Percentiles rank a stretch among this genome's conserved stretches.
These are phyloP conservation scores for Globisporangium cystogenes DNA, from an alignment of 352 stramenopile species.

Conservation along the genomic window DNA sequence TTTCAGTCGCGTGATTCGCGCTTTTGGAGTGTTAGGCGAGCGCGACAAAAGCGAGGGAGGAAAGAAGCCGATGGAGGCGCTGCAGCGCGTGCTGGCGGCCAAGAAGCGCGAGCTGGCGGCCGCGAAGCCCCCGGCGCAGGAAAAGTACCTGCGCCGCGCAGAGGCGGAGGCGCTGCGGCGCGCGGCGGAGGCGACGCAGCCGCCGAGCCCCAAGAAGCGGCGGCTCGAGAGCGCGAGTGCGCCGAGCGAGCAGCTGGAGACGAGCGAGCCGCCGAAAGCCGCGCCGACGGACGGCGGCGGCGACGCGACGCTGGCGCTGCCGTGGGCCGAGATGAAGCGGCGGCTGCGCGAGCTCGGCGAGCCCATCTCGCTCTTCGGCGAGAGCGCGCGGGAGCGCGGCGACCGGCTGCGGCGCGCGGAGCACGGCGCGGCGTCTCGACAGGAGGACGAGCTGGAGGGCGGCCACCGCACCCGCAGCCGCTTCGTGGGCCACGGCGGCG, in stretches of 20 bases:
- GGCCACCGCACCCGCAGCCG: slow-evolving; percentile 78
- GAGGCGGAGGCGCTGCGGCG: slow-evolving; percentile 67
- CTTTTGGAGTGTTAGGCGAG: background rate
- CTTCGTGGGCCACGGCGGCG: slow-evolving; percentile 35
- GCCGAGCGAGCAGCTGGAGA: background rate
- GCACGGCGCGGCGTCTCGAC: slow-evolving; percentile 49
- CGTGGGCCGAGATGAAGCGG: slow-evolving; percentile 72
- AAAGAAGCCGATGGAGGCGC: slow-evolving; percentile 44
- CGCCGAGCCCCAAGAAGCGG: slow-evolving; percentile 33
- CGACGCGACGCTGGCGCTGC: slow-evolving; percentile 28
- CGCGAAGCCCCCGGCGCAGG: slow-evolving; percentile 70
- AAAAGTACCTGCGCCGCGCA: slow-evolving; percentile 75
- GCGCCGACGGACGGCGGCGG: background rate
- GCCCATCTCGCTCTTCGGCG: slow-evolving; percentile 87
- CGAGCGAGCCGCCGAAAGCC: too few relatives aligned
- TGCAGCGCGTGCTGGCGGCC: slow-evolving; percentile 68
- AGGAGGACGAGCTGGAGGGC: slow-evolving; percentile 65
- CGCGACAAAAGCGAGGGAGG: background rate
- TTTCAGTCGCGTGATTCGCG: too few relatives aligned
- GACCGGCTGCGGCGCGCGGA: slow-evolving; percentile 61
- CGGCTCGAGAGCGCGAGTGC: slow-evolving; percentile 21
- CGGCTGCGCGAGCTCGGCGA: slow-evolving; percentile 76
- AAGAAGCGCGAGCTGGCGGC: slow-evolving; percentile 60
- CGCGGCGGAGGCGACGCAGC: slow-evolving; percentile 15
- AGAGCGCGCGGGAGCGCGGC: slow-evolving; percentile 57